A percentile compares a stretch with the other conserved stretches of the same genome.
Conservation (phyloP, 768 basidiomycete genomes). For the Boletus patriciae region DNA sequence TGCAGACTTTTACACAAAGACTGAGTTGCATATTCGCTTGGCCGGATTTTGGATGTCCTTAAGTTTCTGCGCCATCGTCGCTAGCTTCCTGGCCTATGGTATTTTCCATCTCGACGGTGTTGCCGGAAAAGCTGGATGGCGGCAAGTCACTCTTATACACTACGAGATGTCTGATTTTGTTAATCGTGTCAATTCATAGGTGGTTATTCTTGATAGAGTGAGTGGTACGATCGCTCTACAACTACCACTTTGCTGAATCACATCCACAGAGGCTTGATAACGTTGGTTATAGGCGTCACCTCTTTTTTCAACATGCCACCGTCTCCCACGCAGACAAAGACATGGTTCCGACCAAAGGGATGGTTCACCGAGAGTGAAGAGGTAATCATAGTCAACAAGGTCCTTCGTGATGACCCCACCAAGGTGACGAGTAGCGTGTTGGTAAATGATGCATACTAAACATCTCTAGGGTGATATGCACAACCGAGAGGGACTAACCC, state of each 20-base stretch:
- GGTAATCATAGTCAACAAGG: constrained; percentile 55
- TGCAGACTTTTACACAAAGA: constrained; percentile 54
- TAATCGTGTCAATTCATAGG: constrained; percentile 14
- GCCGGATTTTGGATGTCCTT: constrained; percentile 69
- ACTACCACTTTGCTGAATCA: neutral
- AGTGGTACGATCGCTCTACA: neutral
- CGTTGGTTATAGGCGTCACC: constrained; percentile 50
- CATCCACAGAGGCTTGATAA: constrained; percentile 33
- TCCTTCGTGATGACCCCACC: constrained; percentile 64
- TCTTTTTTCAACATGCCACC: constrained; percentile 62
- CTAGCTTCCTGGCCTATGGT: constrained; percentile 65
- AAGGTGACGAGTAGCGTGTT: constrained; percentile 36
- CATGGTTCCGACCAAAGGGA: constrained; percentile 57
- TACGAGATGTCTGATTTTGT: neutral
- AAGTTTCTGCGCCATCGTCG: constrained; percentile 52
- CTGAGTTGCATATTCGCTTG: constrained; percentile 51
- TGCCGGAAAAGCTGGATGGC: constrained; percentile 15
- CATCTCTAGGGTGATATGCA: constrained; percentile 51
- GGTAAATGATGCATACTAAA: neutral
- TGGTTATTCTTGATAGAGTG: constrained; percentile 41
- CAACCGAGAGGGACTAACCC: constrained; percentile 59
- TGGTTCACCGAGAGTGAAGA: constrained; percentile 68
- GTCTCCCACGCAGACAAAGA: constrained; percentile 57
- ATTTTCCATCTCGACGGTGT: constrained; percentile 39
- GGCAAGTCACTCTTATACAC: constrained; percentile 29